These are phyloP conservation scores for Didymella sp. DNA, from an alignment of 2,329 filamentous ascomycete species.

Conservation along the genomic window DNA sequence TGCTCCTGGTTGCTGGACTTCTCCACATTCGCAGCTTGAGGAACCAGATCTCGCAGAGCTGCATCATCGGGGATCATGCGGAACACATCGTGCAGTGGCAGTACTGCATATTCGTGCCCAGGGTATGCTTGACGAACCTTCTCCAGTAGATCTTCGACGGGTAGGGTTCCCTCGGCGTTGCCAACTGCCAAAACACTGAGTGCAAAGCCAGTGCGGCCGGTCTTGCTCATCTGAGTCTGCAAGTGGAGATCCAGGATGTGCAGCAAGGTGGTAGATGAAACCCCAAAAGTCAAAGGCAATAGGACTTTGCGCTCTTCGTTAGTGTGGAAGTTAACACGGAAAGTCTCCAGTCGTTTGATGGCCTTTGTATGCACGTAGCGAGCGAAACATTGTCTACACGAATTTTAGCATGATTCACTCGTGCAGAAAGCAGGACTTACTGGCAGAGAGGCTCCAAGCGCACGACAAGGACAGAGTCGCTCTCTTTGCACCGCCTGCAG, in stretches of 20 bases:
- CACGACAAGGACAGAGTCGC: slow-evolving; percentile 60
- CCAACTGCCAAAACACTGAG: slow-evolving; percentile 63
- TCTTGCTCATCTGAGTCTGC: slow-evolving; percentile 68
- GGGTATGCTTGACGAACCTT: slow-evolving; percentile 67
- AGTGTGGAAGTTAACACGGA: slow-evolving; percentile 60
- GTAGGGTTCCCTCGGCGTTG: slow-evolving; percentile 35
- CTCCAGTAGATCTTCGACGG: slow-evolving; percentile 21
- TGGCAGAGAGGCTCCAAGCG: slow-evolving; percentile 67
- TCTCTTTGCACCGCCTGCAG: slow-evolving; percentile 65
- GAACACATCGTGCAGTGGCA: slow-evolving; percentile 68
- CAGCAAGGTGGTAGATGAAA: slow-evolving; percentile 79
- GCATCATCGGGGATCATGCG: slow-evolving; percentile 31
- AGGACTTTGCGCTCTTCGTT: slow-evolving; percentile 65
- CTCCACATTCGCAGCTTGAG: slow-evolving; percentile 1
- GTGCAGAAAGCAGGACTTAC: slow-evolving; percentile 47
- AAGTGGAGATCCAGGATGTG: slow-evolving; percentile 76
- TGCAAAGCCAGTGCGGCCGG: slow-evolving; percentile 71
- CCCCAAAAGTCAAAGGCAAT: slow-evolving; percentile 81
- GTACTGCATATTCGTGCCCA: slow-evolving; percentile 66
- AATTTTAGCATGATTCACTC: slow-evolving; percentile 24
- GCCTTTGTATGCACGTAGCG: slow-evolving; percentile 80
- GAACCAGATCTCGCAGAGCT: slow-evolving; percentile 30
- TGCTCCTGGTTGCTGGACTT: slow-evolving; percentile 27
- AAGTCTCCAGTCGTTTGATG: slow-evolving; percentile 76
- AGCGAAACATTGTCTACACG: slow-evolving; percentile 72